phyloP scores from a whole-genome alignment of 2,329 filamentous ascomycete species.

The Sporothrix variecibatus region DNA sequence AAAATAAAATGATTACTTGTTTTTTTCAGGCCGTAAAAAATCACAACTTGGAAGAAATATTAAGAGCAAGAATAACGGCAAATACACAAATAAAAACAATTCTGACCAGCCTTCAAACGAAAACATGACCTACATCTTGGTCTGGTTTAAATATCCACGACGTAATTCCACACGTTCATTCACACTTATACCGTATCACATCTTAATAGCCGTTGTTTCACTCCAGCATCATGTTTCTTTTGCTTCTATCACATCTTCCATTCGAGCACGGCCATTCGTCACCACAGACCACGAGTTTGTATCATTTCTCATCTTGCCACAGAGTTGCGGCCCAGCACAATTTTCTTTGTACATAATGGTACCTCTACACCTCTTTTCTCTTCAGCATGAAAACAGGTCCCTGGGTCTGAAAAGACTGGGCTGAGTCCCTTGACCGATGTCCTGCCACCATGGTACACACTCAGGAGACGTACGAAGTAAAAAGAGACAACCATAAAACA shows the following conservation, averaged over 20 bases:
- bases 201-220: not conserved
- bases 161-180: not conserved
- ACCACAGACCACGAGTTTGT: slow-evolving; percentile 11
- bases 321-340: not conserved
- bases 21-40: too few relatives aligned
- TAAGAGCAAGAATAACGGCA: too few relatives aligned
- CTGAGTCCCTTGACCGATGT: not conserved
- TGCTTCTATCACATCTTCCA: not conserved
- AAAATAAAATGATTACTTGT: too few relatives aligned
- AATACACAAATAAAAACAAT: too few relatives aligned
- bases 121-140: too few relatives aligned
- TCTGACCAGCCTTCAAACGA: too few relatives aligned
- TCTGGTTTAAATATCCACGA: not conserved
- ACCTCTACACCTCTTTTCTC: not conserved
- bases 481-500: not conserved
- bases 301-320: not conserved
- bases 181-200: not conserved
- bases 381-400: not conserved
- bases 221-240: not conserved
- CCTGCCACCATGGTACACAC: not conserved
- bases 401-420: not conserved
- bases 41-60: too few relatives aligned
- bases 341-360: not conserved
- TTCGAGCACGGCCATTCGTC: not conserved
- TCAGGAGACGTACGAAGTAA: not conserved